Evolutionary conservation across 140 eudicot genomes (phyloP).

Genomic region (Bidens hawaiensis): DNA sequence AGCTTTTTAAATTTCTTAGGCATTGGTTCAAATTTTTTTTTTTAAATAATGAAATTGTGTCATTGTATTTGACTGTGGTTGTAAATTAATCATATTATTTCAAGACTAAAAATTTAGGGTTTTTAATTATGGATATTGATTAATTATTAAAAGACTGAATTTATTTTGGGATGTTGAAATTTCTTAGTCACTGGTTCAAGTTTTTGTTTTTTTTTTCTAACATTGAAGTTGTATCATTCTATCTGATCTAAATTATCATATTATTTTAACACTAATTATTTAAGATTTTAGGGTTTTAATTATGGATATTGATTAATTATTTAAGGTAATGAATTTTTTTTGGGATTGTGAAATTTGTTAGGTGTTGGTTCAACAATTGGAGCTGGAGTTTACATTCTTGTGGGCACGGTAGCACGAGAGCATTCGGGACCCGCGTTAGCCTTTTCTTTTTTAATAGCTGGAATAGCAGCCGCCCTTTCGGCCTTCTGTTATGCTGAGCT

Average conservation of each 20-base stretch:
- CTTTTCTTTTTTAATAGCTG: slow-evolving; percentile 85
- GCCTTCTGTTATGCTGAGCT: slow-evolving; percentile 99
- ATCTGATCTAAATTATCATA: too few relatives aligned
- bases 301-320: neutral
- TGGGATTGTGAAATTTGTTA: slow-evolving; percentile 15
- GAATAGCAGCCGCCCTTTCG: slow-evolving; percentile 97
- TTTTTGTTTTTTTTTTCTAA: too few relatives aligned
- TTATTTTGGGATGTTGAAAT: too few relatives aligned
- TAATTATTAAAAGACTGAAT: too few relatives aligned
- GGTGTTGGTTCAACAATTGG: slow-evolving; percentile 99
- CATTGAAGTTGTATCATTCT: too few relatives aligned
- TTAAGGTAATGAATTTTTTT: neutral
- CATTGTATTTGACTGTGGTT: neutral
- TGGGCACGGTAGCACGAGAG: slow-evolving; percentile 98
- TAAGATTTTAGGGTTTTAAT: too few relatives aligned
- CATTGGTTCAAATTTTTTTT: too few relatives aligned
- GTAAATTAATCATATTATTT: neutral
- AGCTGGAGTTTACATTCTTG: slow-evolving; percentile 98
- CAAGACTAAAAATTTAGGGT: neutral
- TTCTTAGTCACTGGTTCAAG: too few relatives aligned
- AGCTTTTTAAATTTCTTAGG: too few relatives aligned
- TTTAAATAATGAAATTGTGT: neutral
- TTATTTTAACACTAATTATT: too few relatives aligned
- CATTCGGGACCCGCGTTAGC: slow-evolving; percentile 93
- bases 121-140: neutral